Percentiles rank a stretch among this genome's conserved stretches.
These are phyloP conservation scores for Chlorella sp. DNA, from an alignment of 139 green algal genomes.

Conservation along the genomic window DNA sequence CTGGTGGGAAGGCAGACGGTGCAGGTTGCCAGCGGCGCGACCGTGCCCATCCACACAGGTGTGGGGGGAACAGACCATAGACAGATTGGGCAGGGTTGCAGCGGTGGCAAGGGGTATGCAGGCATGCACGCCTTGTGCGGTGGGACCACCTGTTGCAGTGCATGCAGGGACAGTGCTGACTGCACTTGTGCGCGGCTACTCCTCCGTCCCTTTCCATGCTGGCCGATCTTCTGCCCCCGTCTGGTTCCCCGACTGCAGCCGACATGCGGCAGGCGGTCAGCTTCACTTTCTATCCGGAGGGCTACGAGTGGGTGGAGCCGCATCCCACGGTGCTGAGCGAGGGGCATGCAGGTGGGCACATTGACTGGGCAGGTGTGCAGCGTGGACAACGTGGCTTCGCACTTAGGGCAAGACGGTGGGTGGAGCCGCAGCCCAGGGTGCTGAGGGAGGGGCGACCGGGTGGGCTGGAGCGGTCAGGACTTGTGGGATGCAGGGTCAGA, in stretches of 20 bases:
- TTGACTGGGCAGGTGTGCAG: background rate
- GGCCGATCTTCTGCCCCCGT: background rate
- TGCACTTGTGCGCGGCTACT: no score
- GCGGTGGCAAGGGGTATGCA: no score
- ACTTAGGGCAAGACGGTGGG: background rate
- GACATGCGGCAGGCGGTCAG: constrained; percentile 64
- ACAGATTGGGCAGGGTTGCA: no score
- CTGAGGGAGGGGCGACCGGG: no score
- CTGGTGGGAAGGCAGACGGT: constrained; percentile 59
- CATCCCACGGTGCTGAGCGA: constrained; percentile 63
- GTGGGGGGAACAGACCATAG: no score
- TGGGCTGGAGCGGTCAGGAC: no score
- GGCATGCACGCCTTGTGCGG: no score
- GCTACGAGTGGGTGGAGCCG: constrained; percentile 70
- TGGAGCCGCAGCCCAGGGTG: no score
- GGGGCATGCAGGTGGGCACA: constrained; percentile 2
- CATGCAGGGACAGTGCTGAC: no score
- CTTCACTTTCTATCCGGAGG: constrained; percentile 79
- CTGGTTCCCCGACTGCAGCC: constrained; percentile 3
- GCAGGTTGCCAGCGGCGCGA: constrained; percentile 45
- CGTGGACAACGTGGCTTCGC: background rate
- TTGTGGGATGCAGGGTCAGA: background rate
- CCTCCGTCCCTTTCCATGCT: no score
- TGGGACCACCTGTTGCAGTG: no score
- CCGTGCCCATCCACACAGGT: constrained; percentile 28